Evolutionary conservation across 176 grass and related monocot genomes (phyloP), one percentile per base, ranked within the genome.

Genomic region (Phoenix roebelenii): DNA sequence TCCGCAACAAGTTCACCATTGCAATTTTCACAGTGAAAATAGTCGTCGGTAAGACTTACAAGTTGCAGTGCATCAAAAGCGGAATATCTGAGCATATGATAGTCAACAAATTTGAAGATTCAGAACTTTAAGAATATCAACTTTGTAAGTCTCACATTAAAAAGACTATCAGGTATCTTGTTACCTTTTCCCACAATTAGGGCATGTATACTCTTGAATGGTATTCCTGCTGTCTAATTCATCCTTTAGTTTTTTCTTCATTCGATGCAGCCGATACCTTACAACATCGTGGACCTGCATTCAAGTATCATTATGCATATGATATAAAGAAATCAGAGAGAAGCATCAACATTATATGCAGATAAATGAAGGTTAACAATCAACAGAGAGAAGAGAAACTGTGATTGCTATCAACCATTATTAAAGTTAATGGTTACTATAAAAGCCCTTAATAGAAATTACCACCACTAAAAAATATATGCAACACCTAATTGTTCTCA

Each of bases 171-270:
- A 50, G 49, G 9, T 25, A 49, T 70, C 25, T 24, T 50, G 16
- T 44, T 76, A 92, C 87, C 79, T 98, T 88, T 78, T 98, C 52
- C 70, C 78, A 78, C 93, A 98, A 66, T 72, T 85, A 70, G 93
- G 93, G 23, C 93, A 98, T 74, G 91, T 77, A 44, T 98, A 98
- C 48, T 85, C 80, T 68, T 98, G 87, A 65, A 98, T 82, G 61
- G 93, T 88, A 77, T 98, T 88, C 73, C 93, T 88, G 69, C 87
- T 92, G 51, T 98, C 93, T 81, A 98, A 75, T 67, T 89, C 93
- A 85, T 92, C 93, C 82, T 88, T 92, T 54, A 92, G 58, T 58
- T 88, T 98, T 77, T 97, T 98, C 76, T 89, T 98, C 93, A 98
- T 92, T 70, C 88, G 79, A 74, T 85, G 87, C 72, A 98, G 82